phyloP scores from a whole-genome alignment of 139 green algal species.

The Eudorina sp. region DNA sequence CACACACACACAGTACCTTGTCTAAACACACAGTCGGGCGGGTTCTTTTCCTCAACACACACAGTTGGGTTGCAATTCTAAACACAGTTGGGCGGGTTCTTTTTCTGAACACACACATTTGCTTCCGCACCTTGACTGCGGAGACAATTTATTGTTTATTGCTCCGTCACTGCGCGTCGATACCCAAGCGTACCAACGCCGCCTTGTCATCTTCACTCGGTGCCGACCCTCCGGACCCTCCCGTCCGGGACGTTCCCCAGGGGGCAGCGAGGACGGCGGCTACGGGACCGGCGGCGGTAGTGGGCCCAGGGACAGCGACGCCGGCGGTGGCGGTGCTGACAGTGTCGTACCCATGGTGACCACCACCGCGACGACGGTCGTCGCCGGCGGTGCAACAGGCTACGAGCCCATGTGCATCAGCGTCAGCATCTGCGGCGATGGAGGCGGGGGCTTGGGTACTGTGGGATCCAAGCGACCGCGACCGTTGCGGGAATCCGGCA shows the following conservation, averaged over 20 bases:
- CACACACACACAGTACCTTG: no score
- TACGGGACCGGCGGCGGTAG: neutral
- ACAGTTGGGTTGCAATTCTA: no score
- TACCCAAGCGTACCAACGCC: neutral
- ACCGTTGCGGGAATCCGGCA: neutral
- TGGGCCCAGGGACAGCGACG: neutral
- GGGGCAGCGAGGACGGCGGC: no score
- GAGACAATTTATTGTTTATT: no score
- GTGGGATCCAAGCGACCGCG: constrained; percentile 32
- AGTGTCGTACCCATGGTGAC: constrained; percentile 8
- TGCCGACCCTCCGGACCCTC: neutral
- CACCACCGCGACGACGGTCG: neutral
- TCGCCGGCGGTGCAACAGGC: neutral
- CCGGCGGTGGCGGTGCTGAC: neutral
- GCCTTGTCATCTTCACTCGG: neutral
- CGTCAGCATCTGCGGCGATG: neutral
- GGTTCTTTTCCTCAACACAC: no score
- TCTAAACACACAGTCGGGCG: no score
- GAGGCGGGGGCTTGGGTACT: neutral
- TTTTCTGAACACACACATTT: no score
- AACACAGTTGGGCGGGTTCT: no score
- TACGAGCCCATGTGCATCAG: neutral
- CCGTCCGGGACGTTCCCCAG: neutral
- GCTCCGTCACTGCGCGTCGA: neutral
- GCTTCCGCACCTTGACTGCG: no score